Percentiles rank a stretch among this genome's conserved stretches.
phyloP scores from a whole-genome alignment of 1,284 basidiomycete species.

The Cryptococcus sp. region DNA sequence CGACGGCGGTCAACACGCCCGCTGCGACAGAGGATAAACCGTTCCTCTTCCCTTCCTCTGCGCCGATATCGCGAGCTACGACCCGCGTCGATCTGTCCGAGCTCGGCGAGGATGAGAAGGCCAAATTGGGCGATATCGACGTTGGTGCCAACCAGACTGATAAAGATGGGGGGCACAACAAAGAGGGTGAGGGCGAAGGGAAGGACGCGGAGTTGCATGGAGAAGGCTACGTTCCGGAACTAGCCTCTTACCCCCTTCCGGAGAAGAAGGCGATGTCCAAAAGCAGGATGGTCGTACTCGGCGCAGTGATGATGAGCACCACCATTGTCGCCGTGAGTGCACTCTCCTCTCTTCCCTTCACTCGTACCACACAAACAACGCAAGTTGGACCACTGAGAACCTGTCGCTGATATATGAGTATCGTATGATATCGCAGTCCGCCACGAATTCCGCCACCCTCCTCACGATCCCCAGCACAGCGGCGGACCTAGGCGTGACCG shows the following conservation, averaged over 20 bases:
- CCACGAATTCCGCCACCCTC: constrained; percentile 13
- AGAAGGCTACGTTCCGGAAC: constrained; percentile 7
- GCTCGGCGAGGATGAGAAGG: constrained; percentile 7
- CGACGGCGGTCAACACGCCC: constrained; percentile 13
- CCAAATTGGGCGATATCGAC: constrained; percentile 1
- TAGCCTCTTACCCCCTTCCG: too few species aligned
- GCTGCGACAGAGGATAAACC: background rate
- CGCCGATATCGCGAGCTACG: constrained; percentile 10
- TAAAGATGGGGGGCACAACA: too few species aligned
- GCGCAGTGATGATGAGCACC: constrained; percentile 27
- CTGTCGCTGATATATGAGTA: background rate
- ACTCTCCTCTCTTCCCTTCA: background rate
- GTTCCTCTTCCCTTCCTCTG: background rate
- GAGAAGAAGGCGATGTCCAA: constrained; percentile 7
- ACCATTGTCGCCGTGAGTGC: constrained; percentile 29
- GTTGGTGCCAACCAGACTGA: background rate
- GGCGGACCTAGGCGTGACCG: constrained; percentile 35
- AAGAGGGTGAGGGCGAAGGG: too few species aligned
- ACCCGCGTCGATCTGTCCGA: constrained; percentile 5
- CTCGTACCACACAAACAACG: background rate
- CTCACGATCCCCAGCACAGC: constrained; percentile 49
- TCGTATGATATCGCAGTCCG: constrained; percentile 9
- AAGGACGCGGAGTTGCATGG: constrained; percentile 1
- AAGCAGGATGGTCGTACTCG: constrained; percentile 21
- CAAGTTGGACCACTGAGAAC: too few species aligned